These are phyloP conservation scores for Polyporus tsugae DNA, from an alignment of 1,284 basidiomycete species.

Conservation along the genomic window DNA sequence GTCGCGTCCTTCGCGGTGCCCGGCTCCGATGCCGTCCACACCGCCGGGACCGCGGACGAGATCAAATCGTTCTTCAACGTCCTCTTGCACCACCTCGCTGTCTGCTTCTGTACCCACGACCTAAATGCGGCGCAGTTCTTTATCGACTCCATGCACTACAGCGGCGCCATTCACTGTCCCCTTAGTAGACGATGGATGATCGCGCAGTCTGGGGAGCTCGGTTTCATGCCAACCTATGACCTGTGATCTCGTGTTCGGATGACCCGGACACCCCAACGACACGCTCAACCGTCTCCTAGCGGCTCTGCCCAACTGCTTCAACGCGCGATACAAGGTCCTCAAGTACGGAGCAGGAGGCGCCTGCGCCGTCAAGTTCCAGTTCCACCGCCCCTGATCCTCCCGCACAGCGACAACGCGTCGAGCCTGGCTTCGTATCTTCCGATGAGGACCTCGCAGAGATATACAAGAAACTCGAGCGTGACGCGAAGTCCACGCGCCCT, in stretches of 20 bases:
- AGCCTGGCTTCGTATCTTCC: not conserved
- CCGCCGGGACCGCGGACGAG: not conserved
- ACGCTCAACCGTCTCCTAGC: not conserved
- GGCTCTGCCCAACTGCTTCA: not conserved
- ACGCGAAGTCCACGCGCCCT: not conserved
- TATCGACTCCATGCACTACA: not conserved
- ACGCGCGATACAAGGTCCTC: not conserved
- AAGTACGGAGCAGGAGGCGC: not conserved
- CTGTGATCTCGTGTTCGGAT: not conserved
- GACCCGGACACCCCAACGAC: not conserved
- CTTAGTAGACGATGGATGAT: not conserved
- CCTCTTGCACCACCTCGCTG: not conserved
- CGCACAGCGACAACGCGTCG: not conserved
- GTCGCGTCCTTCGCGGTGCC: not conserved
- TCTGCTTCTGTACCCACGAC: slow-evolving; percentile 3
- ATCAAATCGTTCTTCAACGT: slow-evolving; percentile 10
- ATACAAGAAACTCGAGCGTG: too few relatives aligned
- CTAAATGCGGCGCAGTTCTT: not conserved
- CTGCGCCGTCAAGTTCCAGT: too few relatives aligned
- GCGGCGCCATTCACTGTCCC: not conserved
- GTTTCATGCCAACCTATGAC: not conserved
- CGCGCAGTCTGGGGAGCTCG: not conserved
- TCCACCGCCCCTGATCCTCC: not conserved
- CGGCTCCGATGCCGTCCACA: not conserved
- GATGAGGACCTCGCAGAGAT: not conserved